Conservation (phyloP, 2,329 filamentous ascomycete species). For the Fusarium sublunatum region DNA sequence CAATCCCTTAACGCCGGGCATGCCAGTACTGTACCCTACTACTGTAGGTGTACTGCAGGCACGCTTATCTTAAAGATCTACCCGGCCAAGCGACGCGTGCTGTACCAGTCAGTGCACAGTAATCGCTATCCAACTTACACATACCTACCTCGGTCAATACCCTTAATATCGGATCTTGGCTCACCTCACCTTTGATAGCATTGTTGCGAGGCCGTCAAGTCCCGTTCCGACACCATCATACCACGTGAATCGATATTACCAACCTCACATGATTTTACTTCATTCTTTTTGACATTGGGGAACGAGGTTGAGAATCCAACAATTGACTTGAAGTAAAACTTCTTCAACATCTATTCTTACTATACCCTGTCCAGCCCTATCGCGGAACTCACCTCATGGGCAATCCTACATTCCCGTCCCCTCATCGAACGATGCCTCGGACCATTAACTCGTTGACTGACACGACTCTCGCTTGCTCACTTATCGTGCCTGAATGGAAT, state of each 20-base stretch:
- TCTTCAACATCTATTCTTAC: constrained; percentile 11
- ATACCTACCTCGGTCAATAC: constrained; percentile 17
- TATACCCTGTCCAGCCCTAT: constrained; percentile 29
- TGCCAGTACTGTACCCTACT: constrained; percentile 17
- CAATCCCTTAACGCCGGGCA: constrained; percentile 18
- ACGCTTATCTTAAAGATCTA: constrained; percentile 39
- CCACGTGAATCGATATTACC: constrained; percentile 7
- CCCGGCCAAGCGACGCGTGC: no score
- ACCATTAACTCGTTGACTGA: constrained; percentile 35
- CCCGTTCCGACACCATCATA: constrained; percentile 24
- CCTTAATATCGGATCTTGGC: constrained; percentile 3
- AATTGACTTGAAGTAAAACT: not conserved
- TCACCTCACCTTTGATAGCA: constrained; percentile 16
- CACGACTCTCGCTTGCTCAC: constrained; percentile 14
- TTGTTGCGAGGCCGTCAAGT: constrained; percentile 14
- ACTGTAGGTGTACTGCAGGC: not conserved
- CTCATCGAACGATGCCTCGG: constrained; percentile 42
- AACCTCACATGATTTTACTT: constrained; percentile 19
- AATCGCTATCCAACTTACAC: not conserved
- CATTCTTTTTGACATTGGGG: not conserved
- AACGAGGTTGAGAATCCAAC: no score
- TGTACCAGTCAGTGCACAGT: not conserved
- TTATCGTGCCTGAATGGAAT: constrained; percentile 6
- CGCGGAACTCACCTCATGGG: constrained; percentile 16
- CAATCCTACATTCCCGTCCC: constrained; percentile 11